A percentile compares a stretch with the other conserved stretches of the same genome.
phyloP scores from a whole-genome alignment of 495 filamentous ascomycete species.

The Podospora didyma region DNA sequence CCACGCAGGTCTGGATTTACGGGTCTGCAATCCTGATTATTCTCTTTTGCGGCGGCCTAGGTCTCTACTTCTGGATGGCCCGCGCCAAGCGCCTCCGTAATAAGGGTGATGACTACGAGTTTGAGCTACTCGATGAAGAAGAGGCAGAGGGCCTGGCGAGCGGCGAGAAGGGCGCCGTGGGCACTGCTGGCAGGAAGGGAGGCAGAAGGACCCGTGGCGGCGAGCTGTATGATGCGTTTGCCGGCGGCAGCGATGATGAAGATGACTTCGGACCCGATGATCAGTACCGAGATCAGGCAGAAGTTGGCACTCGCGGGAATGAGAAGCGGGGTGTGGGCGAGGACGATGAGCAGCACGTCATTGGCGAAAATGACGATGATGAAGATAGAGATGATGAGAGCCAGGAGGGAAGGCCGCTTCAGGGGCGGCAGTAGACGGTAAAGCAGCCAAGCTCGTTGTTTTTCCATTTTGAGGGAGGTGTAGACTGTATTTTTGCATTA shows the following conservation, averaged over 20 bases:
- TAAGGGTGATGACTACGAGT: constrained; percentile 86
- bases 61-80: constrained; percentile 72
- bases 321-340: constrained; percentile 49
- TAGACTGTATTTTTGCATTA: not conserved
- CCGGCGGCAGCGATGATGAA: constrained; percentile 62
- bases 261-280: constrained; percentile 10
- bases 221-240: constrained; percentile 93
- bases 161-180: constrained; percentile 17
- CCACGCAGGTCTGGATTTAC: constrained; percentile 94
- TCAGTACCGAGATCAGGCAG: constrained; percentile 6
- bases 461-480: not conserved
- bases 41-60: constrained; percentile 76
- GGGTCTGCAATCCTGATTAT: constrained; percentile 78
- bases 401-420: constrained; percentile 11
- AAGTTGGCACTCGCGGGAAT: constrained; percentile 16
- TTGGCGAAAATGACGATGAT: constrained; percentile 28
- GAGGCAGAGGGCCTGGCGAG: constrained; percentile 58
- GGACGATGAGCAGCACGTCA: constrained; percentile 25
- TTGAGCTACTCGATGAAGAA: constrained; percentile 83
- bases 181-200: constrained; percentile 24
- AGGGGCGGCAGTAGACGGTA: constrained; percentile 1
- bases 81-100: constrained; percentile 71
- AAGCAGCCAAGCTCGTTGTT: not conserved
- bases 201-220: constrained; percentile 58
- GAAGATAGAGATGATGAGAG: constrained; percentile 17